These are phyloP conservation scores for Fusarium irregulare DNA, from an alignment of 2,329 filamentous ascomycete genomes.

Conservation along the genomic window DNA sequence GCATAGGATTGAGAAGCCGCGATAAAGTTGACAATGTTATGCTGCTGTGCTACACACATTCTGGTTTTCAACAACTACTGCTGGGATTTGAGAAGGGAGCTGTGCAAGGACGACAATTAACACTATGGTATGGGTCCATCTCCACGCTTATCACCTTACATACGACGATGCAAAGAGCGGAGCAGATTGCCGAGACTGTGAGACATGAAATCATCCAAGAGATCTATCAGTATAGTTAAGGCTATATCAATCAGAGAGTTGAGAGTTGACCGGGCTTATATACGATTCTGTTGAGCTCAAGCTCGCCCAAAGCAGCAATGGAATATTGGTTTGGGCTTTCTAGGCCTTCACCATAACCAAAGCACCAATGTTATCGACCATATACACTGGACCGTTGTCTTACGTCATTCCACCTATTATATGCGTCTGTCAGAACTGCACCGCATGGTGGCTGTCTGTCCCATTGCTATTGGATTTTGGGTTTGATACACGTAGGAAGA, in stretches of 20 bases:
- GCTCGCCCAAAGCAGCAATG: neutral
- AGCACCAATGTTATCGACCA: neutral
- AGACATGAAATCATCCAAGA: neutral
- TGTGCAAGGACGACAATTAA: neutral
- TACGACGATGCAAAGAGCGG: neutral
- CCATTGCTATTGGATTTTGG: neutral
- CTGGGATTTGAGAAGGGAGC: neutral
- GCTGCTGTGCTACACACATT: neutral
- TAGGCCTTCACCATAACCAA: neutral
- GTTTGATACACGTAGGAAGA: neutral
- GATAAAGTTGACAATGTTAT: neutral
- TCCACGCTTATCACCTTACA: neutral
- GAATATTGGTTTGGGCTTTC: neutral
- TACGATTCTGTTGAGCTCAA: neutral
- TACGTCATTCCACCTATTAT: constrained; percentile 27
- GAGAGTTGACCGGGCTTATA: neutral
- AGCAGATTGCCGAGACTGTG: neutral
- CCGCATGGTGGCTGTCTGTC: neutral
- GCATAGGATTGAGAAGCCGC: too few species aligned
- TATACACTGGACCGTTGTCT: constrained; percentile 7
- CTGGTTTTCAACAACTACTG: neutral
- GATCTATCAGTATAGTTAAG: neutral
- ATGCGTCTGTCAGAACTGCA: constrained; percentile 7
- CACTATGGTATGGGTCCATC: neutral
- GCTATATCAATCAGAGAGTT: neutral